These are phyloP conservation scores for Carex scoparia DNA, from an alignment of 176 grass and related monocot species.

Conservation along the genomic window DNA sequence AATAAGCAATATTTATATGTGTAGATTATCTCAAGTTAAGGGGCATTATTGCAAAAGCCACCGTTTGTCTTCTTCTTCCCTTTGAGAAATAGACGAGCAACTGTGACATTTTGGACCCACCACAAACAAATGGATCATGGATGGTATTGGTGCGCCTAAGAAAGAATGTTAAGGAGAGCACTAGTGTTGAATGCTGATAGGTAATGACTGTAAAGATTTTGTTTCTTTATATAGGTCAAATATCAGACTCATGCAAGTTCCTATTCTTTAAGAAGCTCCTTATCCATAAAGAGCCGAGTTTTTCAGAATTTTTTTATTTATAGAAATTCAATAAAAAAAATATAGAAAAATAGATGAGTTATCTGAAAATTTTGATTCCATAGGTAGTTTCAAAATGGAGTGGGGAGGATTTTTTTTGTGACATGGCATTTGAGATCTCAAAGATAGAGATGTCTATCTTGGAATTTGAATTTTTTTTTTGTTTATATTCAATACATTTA, in stretches of 20 bases:
- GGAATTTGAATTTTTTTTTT: too few species aligned
- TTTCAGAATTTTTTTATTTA: too few species aligned
- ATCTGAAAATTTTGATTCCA: too few species aligned
- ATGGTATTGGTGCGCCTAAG: conserved; percentile 16
- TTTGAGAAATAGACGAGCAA: not conserved
- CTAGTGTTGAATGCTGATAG: not conserved
- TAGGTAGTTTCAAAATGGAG: too few species aligned
- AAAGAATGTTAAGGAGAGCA: conserved; percentile 7
- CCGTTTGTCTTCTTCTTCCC: not conserved
- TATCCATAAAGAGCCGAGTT: too few species aligned
- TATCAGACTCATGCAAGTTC: not conserved
- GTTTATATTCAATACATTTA: too few species aligned
- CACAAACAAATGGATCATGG: conserved; percentile 8
- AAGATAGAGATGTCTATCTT: too few species aligned
- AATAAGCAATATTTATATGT: not conserved
- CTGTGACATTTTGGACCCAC: conserved; percentile 9
- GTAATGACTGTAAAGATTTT: not conserved
- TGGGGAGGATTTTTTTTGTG: too few species aligned
- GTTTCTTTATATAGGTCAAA: conserved; percentile 1
- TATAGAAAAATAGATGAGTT: too few species aligned
- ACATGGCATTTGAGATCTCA: too few species aligned
- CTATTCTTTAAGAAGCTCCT: too few species aligned
- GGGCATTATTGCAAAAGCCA: not conserved
- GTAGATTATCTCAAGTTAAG: not conserved
- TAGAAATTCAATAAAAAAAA: too few species aligned